phyloP scores from a whole-genome alignment of 2,329 filamentous ascomycete genomes.

The Graphiopsis chlorocephala region DNA sequence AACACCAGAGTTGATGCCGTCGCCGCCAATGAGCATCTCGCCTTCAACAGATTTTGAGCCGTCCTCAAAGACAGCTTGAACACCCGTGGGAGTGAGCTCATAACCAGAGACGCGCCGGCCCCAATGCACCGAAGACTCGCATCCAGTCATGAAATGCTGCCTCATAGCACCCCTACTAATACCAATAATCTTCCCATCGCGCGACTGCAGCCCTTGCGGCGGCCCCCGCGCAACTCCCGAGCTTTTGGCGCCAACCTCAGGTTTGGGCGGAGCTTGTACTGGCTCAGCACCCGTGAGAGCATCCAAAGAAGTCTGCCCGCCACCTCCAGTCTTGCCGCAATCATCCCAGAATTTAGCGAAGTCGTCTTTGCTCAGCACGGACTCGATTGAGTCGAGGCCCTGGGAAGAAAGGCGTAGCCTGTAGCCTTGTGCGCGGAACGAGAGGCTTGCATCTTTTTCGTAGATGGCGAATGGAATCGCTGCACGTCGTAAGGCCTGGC shows the following conservation, averaged over 20 bases:
- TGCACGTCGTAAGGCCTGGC: slow-evolving; percentile 35
- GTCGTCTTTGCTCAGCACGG: slow-evolving; percentile 44
- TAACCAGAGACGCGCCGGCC: slow-evolving; percentile 57
- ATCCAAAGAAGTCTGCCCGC: slow-evolving; percentile 51
- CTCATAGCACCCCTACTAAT: slow-evolving; percentile 65
- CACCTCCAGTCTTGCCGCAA: slow-evolving; percentile 60
- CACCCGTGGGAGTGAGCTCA: slow-evolving; percentile 54
- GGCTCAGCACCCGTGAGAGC: slow-evolving; percentile 51
- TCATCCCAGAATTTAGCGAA: slow-evolving; percentile 58
- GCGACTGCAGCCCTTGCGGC: slow-evolving; percentile 15
- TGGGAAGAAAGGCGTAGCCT: slow-evolving; percentile 56
- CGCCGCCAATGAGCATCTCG: slow-evolving; percentile 58
- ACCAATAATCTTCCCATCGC: slow-evolving; percentile 42
- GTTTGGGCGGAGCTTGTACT: background rate
- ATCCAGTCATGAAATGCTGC: slow-evolving; percentile 55
- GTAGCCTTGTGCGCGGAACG: slow-evolving; percentile 62
- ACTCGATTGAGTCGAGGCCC: slow-evolving; percentile 60
- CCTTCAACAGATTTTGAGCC: slow-evolving; percentile 59
- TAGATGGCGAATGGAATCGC: slow-evolving; percentile 41
- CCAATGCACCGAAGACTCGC: slow-evolving; percentile 57
- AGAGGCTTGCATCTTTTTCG: slow-evolving; percentile 47
- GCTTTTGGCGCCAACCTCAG: background rate
- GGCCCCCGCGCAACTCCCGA: slow-evolving; percentile 16
- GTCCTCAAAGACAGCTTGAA: slow-evolving; percentile 58
- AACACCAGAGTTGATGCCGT: slow-evolving; percentile 61